phyloP scores from a whole-genome alignment of 78 protist genomes.

The Cavenderia fasciculata region DNA sequence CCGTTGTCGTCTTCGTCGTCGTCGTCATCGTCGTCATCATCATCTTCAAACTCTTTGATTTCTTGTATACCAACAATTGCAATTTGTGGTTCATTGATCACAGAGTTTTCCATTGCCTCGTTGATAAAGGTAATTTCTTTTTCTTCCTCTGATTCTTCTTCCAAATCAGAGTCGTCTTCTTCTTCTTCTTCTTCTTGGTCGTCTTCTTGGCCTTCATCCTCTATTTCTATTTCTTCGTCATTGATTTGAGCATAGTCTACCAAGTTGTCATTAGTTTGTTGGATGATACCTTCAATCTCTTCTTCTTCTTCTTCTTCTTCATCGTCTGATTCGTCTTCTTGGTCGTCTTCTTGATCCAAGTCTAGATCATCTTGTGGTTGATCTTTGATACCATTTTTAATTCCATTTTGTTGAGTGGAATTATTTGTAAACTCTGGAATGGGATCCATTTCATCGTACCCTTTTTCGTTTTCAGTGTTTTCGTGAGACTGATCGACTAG shows the following conservation, averaged over 20 bases:
- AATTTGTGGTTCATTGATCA: no score
- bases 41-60: background rate
- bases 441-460: slow-evolving; percentile 24
- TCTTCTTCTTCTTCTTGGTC: no score
- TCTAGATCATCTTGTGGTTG: background rate
- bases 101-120: no score
- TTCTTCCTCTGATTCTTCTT: no score
- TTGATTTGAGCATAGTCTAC: no score
- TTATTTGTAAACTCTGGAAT: background rate
- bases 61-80: background rate
- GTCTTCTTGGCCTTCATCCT: no score
- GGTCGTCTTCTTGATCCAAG: background rate
- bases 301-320: background rate
- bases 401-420: no score
- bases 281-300: background rate
- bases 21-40: background rate
- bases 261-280: no score
- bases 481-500: slow-evolving; percentile 10
- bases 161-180: no score
- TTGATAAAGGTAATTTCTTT: no score
- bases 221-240: no score
- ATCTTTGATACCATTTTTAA: background rate
- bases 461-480: slow-evolving; percentile 29
- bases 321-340: background rate
- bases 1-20: background rate